Percentiles rank a stretch among this genome's conserved stretches.
phyloP scores from a whole-genome alignment of 345 rosid species.

The Barbarea vulgaris region DNA sequence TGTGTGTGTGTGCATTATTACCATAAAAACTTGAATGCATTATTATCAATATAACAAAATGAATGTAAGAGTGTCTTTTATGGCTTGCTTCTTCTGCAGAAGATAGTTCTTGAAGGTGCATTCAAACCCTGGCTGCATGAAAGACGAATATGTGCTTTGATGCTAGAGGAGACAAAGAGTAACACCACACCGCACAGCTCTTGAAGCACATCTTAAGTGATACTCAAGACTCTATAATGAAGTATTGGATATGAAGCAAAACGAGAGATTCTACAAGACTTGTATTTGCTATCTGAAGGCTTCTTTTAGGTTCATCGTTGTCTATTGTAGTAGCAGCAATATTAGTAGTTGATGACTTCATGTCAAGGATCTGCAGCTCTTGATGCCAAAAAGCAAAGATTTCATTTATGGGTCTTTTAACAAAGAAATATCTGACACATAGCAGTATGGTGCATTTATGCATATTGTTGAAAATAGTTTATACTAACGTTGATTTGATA shows the following conservation, averaged over 20 bases:
- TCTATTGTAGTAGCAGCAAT: background rate
- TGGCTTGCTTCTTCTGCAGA: conserved; percentile 43
- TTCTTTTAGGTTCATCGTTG: background rate
- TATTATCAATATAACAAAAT: background rate
- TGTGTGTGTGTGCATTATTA: background rate
- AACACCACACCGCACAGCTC: background rate
- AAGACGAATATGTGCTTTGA: background rate
- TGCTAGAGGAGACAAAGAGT: background rate
- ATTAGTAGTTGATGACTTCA: conserved; percentile 14
- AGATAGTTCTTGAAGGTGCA: conserved; percentile 47
- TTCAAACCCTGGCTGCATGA: conserved; percentile 63
- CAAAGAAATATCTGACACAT: background rate
- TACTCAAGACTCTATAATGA: background rate
- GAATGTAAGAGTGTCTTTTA: conserved; percentile 8
- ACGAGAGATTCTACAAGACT: conserved; percentile 7
- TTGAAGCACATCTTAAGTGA: background rate
- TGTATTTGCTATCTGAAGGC: background rate
- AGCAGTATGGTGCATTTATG: no score
- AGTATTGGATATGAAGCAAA: conserved; percentile 8
- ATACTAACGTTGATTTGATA: background rate
- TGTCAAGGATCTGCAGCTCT: background rate
- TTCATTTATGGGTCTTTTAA: conserved; percentile 7
- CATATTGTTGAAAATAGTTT: background rate
- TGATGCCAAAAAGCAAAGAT: background rate
- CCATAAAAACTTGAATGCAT: background rate